Evolutionary conservation across 441 rosid species (phyloP).

Genomic region (Pelargonium cotyledonis): DNA sequence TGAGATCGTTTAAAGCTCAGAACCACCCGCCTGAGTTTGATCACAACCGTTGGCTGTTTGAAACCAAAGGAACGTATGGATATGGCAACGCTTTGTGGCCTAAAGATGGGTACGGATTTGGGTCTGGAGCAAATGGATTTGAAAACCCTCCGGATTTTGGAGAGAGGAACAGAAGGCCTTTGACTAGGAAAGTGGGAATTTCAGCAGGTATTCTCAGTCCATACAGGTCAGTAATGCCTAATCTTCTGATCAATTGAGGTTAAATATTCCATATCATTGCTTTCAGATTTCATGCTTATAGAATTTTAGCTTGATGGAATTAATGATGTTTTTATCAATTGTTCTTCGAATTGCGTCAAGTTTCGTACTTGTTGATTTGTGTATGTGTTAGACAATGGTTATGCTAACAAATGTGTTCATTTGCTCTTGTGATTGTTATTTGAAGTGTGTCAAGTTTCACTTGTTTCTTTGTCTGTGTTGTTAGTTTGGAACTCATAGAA

Average conservation of each 20-base stretch:
- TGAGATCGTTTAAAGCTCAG: conserved; percentile 58
- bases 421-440: no score
- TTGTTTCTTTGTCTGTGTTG: no score
- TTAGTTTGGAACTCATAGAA: no score
- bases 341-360: no score
- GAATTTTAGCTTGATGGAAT: no score
- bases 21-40: conserved; percentile 63
- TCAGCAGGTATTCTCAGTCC: conserved; percentile 81
- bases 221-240: conserved; percentile 45
- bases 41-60: conserved; percentile 81
- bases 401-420: no score
- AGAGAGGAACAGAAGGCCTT: conserved; percentile 61
- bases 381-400: no score
- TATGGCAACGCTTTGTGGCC: conserved; percentile 93
- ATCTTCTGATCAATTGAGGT: background rate
- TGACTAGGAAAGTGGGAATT: conserved; percentile 62
- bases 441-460: no score
- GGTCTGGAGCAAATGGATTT: conserved; percentile 55
- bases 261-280: background rate
- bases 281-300: no score
- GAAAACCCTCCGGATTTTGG: conserved; percentile 64
- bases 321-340: no score
- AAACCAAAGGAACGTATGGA: conserved; percentile 85
- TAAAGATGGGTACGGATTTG: conserved; percentile 62
- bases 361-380: no score